Conservation (phyloP, 2,329 filamentous ascomycete species). For the Fusarium sulawesiense region DNA sequence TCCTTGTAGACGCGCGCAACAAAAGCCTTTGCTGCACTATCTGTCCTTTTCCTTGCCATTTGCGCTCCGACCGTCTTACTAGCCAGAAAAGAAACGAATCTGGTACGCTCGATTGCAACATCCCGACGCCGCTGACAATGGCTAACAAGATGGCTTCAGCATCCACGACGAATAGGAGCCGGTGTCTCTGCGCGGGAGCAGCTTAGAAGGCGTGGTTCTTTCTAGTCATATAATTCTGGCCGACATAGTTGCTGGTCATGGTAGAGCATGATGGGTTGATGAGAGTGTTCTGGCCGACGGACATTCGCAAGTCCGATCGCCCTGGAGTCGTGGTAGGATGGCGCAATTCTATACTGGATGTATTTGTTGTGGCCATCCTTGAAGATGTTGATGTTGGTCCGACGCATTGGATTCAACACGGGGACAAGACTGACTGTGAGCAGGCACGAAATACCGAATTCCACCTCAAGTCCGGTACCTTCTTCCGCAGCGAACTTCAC, state of each 20-base stretch:
- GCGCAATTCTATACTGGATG: constrained; percentile 90
- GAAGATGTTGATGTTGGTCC: constrained; percentile 86
- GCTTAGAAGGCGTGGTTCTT: constrained; percentile 91
- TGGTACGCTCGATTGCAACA: constrained; percentile 67
- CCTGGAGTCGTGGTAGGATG: constrained; percentile 94
- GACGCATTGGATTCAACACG: no score
- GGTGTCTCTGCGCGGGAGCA: constrained; percentile 96
- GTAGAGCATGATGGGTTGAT: constrained; percentile 87
- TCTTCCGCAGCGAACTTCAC: constrained; percentile 85
- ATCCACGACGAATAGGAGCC: constrained; percentile 80
- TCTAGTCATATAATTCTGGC: constrained; percentile 65
- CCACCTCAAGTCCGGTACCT: constrained; percentile 83
- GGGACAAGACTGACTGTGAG: constrained; percentile 41
- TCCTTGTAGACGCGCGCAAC: constrained; percentile 77
- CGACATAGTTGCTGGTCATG: constrained; percentile 63
- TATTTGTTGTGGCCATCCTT: constrained; percentile 89
- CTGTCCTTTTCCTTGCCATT: constrained; percentile 84
- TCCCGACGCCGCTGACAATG: constrained; percentile 34
- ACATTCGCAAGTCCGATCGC: constrained; percentile 76
- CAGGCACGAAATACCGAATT: constrained; percentile 85
- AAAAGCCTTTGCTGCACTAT: constrained; percentile 86
- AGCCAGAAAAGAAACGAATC: constrained; percentile 79
- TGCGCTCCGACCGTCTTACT: constrained; percentile 86
- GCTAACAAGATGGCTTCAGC: constrained; percentile 62
- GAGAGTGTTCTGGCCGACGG: constrained; percentile 98